phyloP scores from a whole-genome alignment of 2,329 filamentous ascomycete species.

The Aureobasidium sp. region DNA sequence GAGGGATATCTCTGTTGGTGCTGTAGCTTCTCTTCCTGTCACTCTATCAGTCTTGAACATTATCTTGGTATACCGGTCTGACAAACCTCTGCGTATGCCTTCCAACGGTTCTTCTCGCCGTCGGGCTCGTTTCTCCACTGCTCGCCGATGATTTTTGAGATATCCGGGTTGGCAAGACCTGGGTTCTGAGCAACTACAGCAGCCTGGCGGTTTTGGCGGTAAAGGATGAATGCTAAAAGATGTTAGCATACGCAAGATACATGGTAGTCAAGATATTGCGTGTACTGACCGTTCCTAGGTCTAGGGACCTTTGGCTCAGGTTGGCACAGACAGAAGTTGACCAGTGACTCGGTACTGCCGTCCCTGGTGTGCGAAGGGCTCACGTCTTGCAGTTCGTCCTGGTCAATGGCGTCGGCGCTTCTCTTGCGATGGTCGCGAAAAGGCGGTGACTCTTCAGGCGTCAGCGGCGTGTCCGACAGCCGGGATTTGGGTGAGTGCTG shows the following conservation, averaged over 20 bases:
- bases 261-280: constrained; percentile 15
- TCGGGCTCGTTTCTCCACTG: constrained; percentile 76
- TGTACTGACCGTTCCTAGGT: constrained; percentile 57
- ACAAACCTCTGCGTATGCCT: constrained; percentile 68
- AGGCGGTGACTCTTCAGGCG: constrained; percentile 28
- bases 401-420: constrained; percentile 23
- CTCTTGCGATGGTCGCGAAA: constrained; percentile 27
- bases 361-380: constrained; percentile 23
- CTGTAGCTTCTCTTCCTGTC: constrained; percentile 73
- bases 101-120: constrained; percentile 76
- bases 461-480: constrained; percentile 26
- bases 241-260: constrained; percentile 25
- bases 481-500: constrained; percentile 22
- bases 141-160: constrained; percentile 92
- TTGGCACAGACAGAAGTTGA: constrained; percentile 59
- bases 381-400: constrained; percentile 23
- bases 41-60: neutral
- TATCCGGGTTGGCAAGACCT: constrained; percentile 88
- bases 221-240: constrained; percentile 83
- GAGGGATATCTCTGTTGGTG: constrained; percentile 86
- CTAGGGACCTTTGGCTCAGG: constrained; percentile 63
- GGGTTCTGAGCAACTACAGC: constrained; percentile 72
- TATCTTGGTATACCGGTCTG: neutral
- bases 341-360: constrained; percentile 32
- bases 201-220: constrained; percentile 85